Evolutionary conservation across 352 stramenopile genomes (phyloP), one percentile per base, ranked within the genome.

Genomic region (Globisporangium cylindrosporum): DNA sequence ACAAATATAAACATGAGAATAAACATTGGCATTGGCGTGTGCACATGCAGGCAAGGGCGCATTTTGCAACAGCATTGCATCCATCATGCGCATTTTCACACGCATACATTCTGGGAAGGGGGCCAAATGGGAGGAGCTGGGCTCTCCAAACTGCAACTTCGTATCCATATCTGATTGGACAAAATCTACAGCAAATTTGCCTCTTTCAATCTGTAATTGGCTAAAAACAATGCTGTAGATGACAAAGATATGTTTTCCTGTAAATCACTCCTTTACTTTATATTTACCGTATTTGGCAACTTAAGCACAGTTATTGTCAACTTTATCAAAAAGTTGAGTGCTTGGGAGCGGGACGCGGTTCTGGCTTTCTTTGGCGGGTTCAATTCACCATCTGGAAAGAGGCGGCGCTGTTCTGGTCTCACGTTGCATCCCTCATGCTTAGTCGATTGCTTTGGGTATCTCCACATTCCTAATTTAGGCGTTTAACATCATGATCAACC

Each of bases 121-220:
- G 54, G 54, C 18, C 27, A 41, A 59, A 59, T 59, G 54, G 54
- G 27, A 34, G 27, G 54, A 59, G 54, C 54, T 59, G 54, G n/a
- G 53, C 24, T 58, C 53, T 58, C 53, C 22, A 22, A 41, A 43
- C 54, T 59, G 27, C 54, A 59, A 41, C 53, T 25, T 34, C 15
- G 4, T 14, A 41, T 24, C 27, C 15, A 6, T 20, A 29, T 4
- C 18, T 24, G 7, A 60, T 60, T 60, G 55, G 55, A 7, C 25
- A 8, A 60, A 60, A 60, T 43, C 27, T 6, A 18, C 0, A 18
- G 24, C 1, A 51, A 51, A 24, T 22, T 12, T 24, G 1, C 43
- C 3, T 43, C 18, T 60, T 3, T 18, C 2, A 4, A 1, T 27
- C 8, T 1, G 3, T 43, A 18, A 60, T 60, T 60, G 27, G 55